Evolutionary conservation across 805 yeast species (phyloP).

Genomic region (Maudiozyma bulderi): DNA sequence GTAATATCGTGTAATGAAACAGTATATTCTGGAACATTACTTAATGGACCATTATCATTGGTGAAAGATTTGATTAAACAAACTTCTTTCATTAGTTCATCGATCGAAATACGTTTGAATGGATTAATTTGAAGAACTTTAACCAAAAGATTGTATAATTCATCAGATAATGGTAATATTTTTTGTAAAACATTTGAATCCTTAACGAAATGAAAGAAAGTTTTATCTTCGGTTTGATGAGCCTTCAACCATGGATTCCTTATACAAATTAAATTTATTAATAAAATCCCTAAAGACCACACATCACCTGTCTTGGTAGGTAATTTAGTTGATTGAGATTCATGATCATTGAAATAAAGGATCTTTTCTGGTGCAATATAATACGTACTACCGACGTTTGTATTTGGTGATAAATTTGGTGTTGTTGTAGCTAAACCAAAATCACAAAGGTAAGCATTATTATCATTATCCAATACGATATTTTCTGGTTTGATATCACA

Average conservation of each 20-base stretch:
- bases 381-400: slow-evolving; percentile 79
- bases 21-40: slow-evolving; percentile 12
- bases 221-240: slow-evolving; percentile 45
- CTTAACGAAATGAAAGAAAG: slow-evolving; percentile 55
- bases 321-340: slow-evolving; percentile 6
- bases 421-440: slow-evolving; percentile 79
- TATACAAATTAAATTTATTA: slow-evolving; percentile 71
- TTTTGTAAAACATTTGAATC: slow-evolving; percentile 47
- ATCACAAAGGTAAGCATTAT: slow-evolving; percentile 60
- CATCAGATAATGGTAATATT: slow-evolving; percentile 65
- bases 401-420: slow-evolving; percentile 50
- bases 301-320: slow-evolving; percentile 75
- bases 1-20: neutral
- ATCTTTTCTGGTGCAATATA: slow-evolving; percentile 89
- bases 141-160: slow-evolving; percentile 44
- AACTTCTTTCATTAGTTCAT: slow-evolving; percentile 14
- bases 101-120: slow-evolving; percentile 21
- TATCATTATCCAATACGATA: slow-evolving; percentile 56
- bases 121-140: slow-evolving; percentile 29
- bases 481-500: slow-evolving; percentile 96
- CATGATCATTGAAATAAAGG: slow-evolving; percentile 8
- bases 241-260: slow-evolving; percentile 91
- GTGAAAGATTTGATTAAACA: slow-evolving; percentile 19
- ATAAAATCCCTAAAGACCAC: slow-evolving; percentile 78
- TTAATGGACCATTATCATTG: slow-evolving; percentile 16